Percentiles rank a stretch among this genome's conserved stretches.
Conservation (phyloP, 2,329 filamentous ascomycete species). For the Epichloe gansuensis region DNA sequence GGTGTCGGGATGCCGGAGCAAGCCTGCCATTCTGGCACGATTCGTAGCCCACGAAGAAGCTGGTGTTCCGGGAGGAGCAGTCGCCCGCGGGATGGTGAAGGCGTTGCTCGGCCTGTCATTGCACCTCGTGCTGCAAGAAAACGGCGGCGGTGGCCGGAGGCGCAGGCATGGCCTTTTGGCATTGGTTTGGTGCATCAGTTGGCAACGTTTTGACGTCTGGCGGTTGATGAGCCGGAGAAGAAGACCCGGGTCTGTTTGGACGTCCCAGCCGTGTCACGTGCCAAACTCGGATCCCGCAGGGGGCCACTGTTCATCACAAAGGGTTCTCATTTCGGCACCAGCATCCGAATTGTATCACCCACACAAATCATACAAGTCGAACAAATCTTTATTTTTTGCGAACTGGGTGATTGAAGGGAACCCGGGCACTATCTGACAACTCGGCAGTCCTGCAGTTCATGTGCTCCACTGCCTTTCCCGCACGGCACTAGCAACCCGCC, state of each 20-base stretch:
- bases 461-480: too few relatives aligned
- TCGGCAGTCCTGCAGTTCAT: too few relatives aligned
- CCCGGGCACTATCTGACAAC: too few relatives aligned
- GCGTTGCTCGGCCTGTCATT: conserved; percentile 27
- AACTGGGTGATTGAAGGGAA: too few relatives aligned
- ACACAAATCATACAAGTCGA: too few relatives aligned
- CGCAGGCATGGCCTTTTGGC: background rate
- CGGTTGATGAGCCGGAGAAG: background rate
- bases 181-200: background rate
- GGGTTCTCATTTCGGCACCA: too few relatives aligned
- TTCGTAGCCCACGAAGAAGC: conserved; percentile 65
- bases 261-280: background rate
- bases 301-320: too few relatives aligned
- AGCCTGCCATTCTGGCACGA: conserved; percentile 47
- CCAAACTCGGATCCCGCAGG: background rate
- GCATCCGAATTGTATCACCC: too few relatives aligned
- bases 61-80: conserved; percentile 45
- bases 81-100: conserved; percentile 30
- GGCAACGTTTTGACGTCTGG: background rate
- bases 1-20: conserved; percentile 57
- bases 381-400: too few relatives aligned
- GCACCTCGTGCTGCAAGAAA: background rate
- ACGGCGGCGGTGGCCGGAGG: background rate
- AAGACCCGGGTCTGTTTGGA: too few relatives aligned
- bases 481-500: too few relatives aligned